Evolutionary conservation across 805 yeast species (phyloP), one percentile per base, ranked within the genome.

Genomic region (Lipomyces orientalis): DNA sequence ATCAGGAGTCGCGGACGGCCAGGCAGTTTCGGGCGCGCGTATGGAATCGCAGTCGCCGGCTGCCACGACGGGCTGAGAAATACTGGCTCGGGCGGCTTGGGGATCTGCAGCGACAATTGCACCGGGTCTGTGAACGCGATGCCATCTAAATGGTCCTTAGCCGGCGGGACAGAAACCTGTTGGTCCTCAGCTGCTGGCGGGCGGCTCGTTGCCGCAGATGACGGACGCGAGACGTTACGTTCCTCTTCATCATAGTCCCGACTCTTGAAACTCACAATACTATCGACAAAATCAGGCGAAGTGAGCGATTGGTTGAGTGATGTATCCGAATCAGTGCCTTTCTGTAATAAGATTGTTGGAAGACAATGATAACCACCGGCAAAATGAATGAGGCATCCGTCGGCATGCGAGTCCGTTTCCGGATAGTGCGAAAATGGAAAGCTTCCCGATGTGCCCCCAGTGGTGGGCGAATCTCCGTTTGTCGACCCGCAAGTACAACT

Each of bases 361-460:
- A 56, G 60, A 29, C 60, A 25, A 33, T 56, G 29, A 12, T 22
- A 25, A 31, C 29, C 60, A 6, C 49, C 60, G 56, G 16, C 31
- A 56, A 19, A n/a, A 25, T n/a, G n/a, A 14, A 12, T 55, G 22
- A 19, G 43, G 14, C 29, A 25, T 31, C 14, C 34, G 7, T 19
- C 57, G 8, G 7, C 37, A 54, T 54, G 37, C 37, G 10, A 31
- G 49, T 19, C 60, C 12, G 9, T 56, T 14, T 39, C 56, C 31
- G 60, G 60, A 16, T 29, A 56, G 1, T 7, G n/a, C 8, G 60
- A 29, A 16, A 56, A 56, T 12, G 60, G 60, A 39, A 56, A 56
- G 9, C 49, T 33, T 16, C 49, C 60, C 12, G 49, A 25, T 12
- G 60, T 12, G 54, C 60, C 37, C 14, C 19, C 60, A 39, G 60